phyloP scores from a whole-genome alignment of 495 filamentous ascomycete species.

The Pseudoneurospora amorphoporcata region DNA sequence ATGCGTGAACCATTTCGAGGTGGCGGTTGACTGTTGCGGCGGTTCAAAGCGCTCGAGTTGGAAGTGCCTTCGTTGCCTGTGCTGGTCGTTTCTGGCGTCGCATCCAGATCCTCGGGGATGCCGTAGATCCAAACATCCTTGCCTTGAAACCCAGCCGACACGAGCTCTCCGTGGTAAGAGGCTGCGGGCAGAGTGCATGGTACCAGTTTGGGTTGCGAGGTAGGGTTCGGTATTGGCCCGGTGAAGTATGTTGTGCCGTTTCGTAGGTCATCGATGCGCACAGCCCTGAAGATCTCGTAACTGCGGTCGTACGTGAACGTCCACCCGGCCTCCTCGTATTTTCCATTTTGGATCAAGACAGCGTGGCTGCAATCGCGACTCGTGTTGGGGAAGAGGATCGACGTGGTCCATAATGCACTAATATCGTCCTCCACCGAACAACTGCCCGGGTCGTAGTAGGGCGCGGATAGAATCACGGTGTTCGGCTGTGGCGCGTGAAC shows the following conservation, averaged over 20 bases:
- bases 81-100: conserved; percentile 28
- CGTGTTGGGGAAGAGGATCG: conserved; percentile 74
- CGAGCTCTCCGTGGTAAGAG: conserved; percentile 58
- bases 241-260: conserved; percentile 76
- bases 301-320: conserved; percentile 69
- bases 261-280: conserved; percentile 60
- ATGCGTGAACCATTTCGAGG: conserved; percentile 23
- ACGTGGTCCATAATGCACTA: conserved; percentile 77
- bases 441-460: conserved; percentile 57
- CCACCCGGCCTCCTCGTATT: conserved; percentile 67
- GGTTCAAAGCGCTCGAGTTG: conserved; percentile 16
- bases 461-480: conserved; percentile 70
- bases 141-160: conserved; percentile 64
- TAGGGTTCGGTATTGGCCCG: conserved; percentile 46
- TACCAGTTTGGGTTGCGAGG: conserved; percentile 35
- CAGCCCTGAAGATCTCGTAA: conserved; percentile 66
- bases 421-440: conserved; percentile 54
- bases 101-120: conserved; percentile 62
- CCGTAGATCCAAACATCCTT: conserved; percentile 74
- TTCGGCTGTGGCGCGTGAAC: conserved; percentile 50
- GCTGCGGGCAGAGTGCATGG: conserved; percentile 62
- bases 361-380: conserved; percentile 69
- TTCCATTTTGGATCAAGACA: conserved; percentile 55
- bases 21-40: conserved; percentile 33
- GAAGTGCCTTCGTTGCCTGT: conserved; percentile 17